Evolutionary conservation across 2,329 filamentous ascomycete genomes (phyloP), one percentile per base, ranked within the genome.

Genomic region (Hypoxylon rubiginosum): DNA sequence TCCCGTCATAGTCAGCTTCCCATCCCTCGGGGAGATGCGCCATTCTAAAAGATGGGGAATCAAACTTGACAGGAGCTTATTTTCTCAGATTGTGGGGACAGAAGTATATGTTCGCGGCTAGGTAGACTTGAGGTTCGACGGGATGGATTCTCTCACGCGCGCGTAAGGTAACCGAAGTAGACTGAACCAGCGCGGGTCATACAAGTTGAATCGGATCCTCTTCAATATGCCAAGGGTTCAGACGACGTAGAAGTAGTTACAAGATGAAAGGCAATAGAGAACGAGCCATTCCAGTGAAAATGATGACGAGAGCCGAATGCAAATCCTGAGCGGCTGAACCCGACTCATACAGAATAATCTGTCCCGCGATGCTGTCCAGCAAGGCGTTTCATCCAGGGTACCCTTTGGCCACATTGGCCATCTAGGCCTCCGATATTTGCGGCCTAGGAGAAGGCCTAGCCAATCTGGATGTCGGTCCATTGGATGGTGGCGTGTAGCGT

Each of bases 1-100:
- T 71, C 57, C 86, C 86, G 68, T 88, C 86, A 70, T 88, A 88
- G 74, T 88, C 86, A 72, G 78, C 82, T 62, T 87, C 84, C 86
- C 86, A 88, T 58, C 84, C 84, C 7, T 81, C 78, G 1, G 85
- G 85, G 32, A 88, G 82, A 52, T 75, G 78, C 3, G 79, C 66
- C 82, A 84, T 72, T 19, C 21, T 66, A 45, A 19, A 34, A 3
- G 21, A 51, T 19, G 32, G 17, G 39, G 34, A 4, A 36, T 48
- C n/a, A 36, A 34, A 39, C 21, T 13, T 4, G 11, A 45, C 3
- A 24, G 34, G 24, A 26, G 19, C 10, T 24, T 26, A 49, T 53
- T 61, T 17, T 36, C 21, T 46, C 26, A 54, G 15, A 30, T 54
- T 21, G 7, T 13, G 21, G 11, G 26, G 24, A 21, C 28, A 19